phyloP scores from a whole-genome alignment of 179 eudicot species.

The Spergularia azorica region DNA sequence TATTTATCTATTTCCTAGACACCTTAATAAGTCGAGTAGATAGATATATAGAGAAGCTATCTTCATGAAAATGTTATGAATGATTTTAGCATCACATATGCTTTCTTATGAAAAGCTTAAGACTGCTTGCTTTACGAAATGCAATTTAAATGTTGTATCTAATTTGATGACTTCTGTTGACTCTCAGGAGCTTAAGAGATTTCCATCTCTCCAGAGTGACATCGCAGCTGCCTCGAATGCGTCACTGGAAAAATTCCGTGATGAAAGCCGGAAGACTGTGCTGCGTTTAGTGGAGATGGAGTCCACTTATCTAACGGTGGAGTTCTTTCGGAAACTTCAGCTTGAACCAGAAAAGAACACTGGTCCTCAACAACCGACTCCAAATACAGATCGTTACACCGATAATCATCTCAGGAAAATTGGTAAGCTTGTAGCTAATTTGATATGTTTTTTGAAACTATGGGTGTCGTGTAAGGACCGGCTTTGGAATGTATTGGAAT shows the following conservation, averaged over 20 bases:
- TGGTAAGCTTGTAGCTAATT: conserved; percentile 41
- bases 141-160: conserved; percentile 9
- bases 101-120: background rate
- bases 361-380: conserved; percentile 29
- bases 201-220: conserved; percentile 90
- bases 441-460: background rate
- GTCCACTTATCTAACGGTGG: conserved; percentile 90
- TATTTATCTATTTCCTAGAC: background rate
- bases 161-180: conserved; percentile 18
- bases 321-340: conserved; percentile 88
- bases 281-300: conserved; percentile 94
- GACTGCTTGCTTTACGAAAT: background rate
- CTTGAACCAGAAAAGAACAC: conserved; percentile 68
- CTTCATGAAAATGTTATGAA: background rate
- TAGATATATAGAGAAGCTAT: background rate
- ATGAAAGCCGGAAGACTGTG: conserved; percentile 88
- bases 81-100: background rate
- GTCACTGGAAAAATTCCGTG: conserved; percentile 88
- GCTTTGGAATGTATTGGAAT: background rate
- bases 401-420: conserved; percentile 84
- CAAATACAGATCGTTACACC: conserved; percentile 70
- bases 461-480: background rate
- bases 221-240: conserved; percentile 90
- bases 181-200: conserved; percentile 84
- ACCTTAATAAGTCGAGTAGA: background rate